A percentile compares a stretch with the other conserved stretches of the same genome.
Evolutionary conservation across 352 stramenopile genomes (phyloP).

Genomic region (Globisporangium okanoganense): DNA sequence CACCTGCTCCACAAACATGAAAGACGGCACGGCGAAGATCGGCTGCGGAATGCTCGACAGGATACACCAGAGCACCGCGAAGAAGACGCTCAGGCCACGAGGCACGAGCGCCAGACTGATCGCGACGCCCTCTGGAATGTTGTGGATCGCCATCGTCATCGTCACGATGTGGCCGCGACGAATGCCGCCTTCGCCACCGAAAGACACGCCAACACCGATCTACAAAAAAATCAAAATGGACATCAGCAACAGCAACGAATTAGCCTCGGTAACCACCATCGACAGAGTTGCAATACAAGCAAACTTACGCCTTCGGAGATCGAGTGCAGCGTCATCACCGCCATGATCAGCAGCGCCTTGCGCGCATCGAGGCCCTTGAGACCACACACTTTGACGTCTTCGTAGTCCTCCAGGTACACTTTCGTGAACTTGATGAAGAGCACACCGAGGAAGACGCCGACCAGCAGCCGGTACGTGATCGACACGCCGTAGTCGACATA

Average conservation of each 20-base stretch:
- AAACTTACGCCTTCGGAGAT: constrained; percentile 94
- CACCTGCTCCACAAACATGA: constrained; percentile 83
- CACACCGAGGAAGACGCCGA: constrained; percentile 92
- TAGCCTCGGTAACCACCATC: background rate
- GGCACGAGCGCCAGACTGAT: constrained; percentile 95
- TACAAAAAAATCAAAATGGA: constrained; percentile 15
- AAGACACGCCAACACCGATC: constrained; percentile 96
- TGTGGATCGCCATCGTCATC: constrained; percentile 97
- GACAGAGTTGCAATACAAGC: background rate
- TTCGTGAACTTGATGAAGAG: constrained; percentile 97
- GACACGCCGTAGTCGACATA: constrained; percentile 63
- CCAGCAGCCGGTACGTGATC: constrained; percentile 72
- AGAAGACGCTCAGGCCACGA: constrained; percentile 86
- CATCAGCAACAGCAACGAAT: background rate
- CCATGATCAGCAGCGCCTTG: constrained; percentile 96
- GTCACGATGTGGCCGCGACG: constrained; percentile 96
- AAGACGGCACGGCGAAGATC: constrained; percentile 97
- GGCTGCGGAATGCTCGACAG: constrained; percentile 93
- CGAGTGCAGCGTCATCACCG: constrained; percentile 98
- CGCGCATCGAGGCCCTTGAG: constrained; percentile 81
- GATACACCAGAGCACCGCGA: constrained; percentile 87
- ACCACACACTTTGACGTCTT: constrained; percentile 90
- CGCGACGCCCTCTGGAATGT: constrained; percentile 97
- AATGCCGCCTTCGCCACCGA: constrained; percentile 91
- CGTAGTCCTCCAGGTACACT: constrained; percentile 92